A percentile compares a stretch with the other conserved stretches of the same genome.
Evolutionary conservation across 345 rosid genomes (phyloP).

Genomic region (Diplotaxis tenuifolia): DNA sequence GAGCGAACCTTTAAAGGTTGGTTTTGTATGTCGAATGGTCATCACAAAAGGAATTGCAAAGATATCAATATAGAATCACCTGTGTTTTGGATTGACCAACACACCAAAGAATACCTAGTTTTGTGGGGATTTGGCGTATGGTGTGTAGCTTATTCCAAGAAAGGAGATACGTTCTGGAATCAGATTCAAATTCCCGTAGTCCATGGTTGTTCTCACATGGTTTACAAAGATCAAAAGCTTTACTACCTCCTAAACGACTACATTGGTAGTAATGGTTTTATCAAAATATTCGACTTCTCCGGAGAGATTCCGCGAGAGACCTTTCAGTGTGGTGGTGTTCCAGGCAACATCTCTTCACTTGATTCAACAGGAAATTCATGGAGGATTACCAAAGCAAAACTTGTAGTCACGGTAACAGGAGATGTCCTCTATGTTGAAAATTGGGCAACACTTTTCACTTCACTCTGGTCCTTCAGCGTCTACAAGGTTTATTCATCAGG

Average conservation of each 20-base stretch:
- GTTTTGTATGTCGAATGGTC: neutral
- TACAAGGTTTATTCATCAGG: neutral
- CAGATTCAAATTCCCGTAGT: neutral
- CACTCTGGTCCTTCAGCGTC: neutral
- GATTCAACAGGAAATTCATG: neutral
- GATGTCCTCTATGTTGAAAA: neutral
- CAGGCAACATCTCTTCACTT: neutral
- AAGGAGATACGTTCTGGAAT: neutral
- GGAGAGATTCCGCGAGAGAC: neutral
- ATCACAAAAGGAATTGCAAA: neutral
- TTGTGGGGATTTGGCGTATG: neutral
- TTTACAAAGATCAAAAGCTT: neutral
- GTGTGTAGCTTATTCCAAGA: neutral
- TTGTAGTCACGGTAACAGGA: neutral
- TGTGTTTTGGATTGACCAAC: neutral
- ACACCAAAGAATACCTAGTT: neutral
- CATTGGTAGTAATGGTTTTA: neutral
- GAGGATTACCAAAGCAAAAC: neutral
- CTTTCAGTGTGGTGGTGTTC: neutral
- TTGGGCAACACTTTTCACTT: neutral
- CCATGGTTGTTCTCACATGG: neutral
- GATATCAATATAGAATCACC: neutral
- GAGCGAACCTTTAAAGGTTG: neutral
- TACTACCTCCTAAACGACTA: neutral
- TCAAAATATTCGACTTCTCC: constrained; percentile 5